Evolutionary conservation across 345 rosid species (phyloP).

Genomic region (Melastoma malabathricum): DNA sequence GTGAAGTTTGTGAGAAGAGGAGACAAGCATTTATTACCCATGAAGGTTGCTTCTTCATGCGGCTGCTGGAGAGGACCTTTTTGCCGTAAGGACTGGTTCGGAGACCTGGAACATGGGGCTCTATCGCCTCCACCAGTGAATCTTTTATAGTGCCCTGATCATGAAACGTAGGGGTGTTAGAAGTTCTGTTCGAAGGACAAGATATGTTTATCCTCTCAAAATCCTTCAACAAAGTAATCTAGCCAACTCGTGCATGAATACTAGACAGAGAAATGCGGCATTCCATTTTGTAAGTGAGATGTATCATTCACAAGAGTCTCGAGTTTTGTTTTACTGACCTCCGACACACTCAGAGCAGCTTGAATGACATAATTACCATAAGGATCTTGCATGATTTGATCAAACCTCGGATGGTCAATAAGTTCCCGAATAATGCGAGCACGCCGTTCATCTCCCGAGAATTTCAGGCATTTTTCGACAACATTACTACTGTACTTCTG

Average conservation of each 20-base stretch:
- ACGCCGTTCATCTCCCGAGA: slow-evolving; percentile 35
- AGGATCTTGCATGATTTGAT: slow-evolving; percentile 75
- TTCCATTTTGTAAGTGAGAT: too few relatives aligned
- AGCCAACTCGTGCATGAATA: too few relatives aligned
- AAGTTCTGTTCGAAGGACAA: background rate
- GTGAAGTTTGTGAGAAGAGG: background rate
- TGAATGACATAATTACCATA: slow-evolving; percentile 77
- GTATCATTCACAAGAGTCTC: too few relatives aligned
- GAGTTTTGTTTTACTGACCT: slow-evolving; percentile 22
- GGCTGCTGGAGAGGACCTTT: slow-evolving; percentile 59
- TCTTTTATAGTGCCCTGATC: slow-evolving; percentile 47
- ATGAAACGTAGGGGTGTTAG: slow-evolving; percentile 3
- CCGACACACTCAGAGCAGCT: slow-evolving; percentile 55
- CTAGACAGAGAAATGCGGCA: too few relatives aligned
- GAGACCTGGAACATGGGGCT: slow-evolving; percentile 40
- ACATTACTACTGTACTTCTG: slow-evolving; percentile 86
- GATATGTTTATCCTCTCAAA: too few relatives aligned
- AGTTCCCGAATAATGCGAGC: slow-evolving; percentile 40
- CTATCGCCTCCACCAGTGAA: slow-evolving; percentile 54
- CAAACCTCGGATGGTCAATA: slow-evolving; percentile 35
- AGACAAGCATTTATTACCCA: slow-evolving; percentile 5
- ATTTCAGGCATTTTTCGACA: slow-evolving; percentile 64
- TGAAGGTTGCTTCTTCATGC: slow-evolving; percentile 37
- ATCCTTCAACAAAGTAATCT: too few relatives aligned
- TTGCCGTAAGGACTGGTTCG: slow-evolving; percentile 74